phyloP scores from a whole-genome alignment of 768 basidiomycete species.

The Naganishia vaughanmartiniae region DNA sequence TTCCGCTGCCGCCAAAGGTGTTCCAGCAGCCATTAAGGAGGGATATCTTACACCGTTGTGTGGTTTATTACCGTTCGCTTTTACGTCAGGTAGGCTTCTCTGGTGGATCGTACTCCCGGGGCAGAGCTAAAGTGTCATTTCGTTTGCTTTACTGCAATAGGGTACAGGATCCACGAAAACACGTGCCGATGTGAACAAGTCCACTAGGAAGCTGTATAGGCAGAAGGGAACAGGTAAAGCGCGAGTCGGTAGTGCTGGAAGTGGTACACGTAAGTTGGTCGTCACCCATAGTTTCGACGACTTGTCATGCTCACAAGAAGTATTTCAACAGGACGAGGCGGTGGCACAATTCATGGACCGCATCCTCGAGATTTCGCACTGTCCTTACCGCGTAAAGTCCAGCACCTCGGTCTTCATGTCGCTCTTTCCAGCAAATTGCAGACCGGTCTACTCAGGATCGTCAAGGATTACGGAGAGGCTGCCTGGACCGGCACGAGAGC shows the following conservation, averaged over 20 bases:
- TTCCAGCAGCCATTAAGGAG: conserved; percentile 84
- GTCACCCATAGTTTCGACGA: neutral
- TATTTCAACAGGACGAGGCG: conserved; percentile 66
- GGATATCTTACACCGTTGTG: conserved; percentile 89
- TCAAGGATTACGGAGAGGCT: conserved; percentile 53
- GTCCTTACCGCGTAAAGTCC: conserved; percentile 85
- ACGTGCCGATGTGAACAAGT: conserved; percentile 82
- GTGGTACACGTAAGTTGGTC: conserved; percentile 46
- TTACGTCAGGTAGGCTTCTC: conserved; percentile 62
- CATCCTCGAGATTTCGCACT: conserved; percentile 89
- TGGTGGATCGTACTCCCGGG: neutral
- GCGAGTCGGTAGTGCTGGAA: conserved; percentile 78
- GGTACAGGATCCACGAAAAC: conserved; percentile 90
- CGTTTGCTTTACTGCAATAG: conserved; percentile 31
- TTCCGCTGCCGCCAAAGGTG: conserved; percentile 58
- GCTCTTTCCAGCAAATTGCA: conserved; percentile 79
- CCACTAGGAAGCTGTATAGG: conserved; percentile 78
- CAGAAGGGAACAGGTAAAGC: conserved; percentile 92
- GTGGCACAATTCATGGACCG: conserved; percentile 88
- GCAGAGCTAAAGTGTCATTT: neutral
- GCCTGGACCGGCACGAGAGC: conserved; percentile 53
- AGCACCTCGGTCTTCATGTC: conserved; percentile 87
- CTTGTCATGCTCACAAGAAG: neutral
- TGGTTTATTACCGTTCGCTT: conserved; percentile 79
- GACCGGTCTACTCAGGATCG: conserved; percentile 71